Conservation (phyloP, 2,329 filamentous ascomycete species). For the Fonsecaea multimorphosa region DNA sequence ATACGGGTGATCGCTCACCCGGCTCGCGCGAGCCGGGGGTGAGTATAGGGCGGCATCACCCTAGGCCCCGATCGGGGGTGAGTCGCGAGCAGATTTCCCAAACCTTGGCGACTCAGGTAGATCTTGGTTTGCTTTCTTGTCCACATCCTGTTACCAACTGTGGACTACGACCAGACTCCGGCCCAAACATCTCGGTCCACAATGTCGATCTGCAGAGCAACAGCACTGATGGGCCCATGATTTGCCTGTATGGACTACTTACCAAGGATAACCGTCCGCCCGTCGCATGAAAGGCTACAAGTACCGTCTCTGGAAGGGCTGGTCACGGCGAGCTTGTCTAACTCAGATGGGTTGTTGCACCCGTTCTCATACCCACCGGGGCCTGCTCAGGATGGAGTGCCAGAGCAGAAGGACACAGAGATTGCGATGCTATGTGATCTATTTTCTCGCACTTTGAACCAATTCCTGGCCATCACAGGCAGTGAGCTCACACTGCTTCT, state of each 20-base stretch:
- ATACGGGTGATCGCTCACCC: too few relatives aligned
- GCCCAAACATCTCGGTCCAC: too few relatives aligned
- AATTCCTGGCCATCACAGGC: neutral
- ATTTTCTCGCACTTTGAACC: neutral
- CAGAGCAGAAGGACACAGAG: neutral
- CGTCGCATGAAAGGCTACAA: neutral
- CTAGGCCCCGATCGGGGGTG: neutral
- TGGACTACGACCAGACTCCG: too few relatives aligned
- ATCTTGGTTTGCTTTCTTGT: too few relatives aligned
- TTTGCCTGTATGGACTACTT: neutral
- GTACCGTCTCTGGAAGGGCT: neutral
- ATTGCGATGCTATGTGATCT: neutral
- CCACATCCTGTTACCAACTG: too few relatives aligned
- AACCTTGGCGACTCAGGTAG: slow-evolving; percentile 4
- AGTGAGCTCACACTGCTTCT: neutral
- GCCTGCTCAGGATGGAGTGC: neutral
- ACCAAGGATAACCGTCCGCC: neutral
- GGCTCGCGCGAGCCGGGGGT: neutral
- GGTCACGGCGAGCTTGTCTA: neutral
- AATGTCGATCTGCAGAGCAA: neutral
- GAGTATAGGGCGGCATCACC: slow-evolving; percentile 1
- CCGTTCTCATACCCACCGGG: neutral
- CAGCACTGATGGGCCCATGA: neutral
- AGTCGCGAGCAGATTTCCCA: neutral
- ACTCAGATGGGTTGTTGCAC: neutral